A percentile compares a stretch with the other conserved stretches of the same genome.
These are phyloP conservation scores for Citrullus amarus DNA, from an alignment of 306 rosid species.

Conservation along the genomic window DNA sequence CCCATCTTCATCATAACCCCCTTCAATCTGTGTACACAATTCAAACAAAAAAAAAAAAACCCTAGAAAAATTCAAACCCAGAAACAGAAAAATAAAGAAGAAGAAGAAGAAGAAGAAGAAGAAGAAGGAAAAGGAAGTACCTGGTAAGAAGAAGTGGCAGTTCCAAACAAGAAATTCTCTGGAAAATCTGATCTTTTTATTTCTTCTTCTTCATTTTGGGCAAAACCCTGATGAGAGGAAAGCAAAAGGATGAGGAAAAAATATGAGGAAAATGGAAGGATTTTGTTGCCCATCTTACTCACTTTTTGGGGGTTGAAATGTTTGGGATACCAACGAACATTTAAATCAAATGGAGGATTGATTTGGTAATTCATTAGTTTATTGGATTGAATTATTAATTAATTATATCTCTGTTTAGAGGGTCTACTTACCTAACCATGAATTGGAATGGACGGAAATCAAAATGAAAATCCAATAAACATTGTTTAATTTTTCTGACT, in stretches of 20 bases:
- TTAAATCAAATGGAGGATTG: no score
- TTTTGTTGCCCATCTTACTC: not conserved
- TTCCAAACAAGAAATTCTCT: slow-evolving; percentile 38
- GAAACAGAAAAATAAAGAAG: not conserved
- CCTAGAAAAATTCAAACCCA: not conserved
- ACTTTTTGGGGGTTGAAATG: not conserved
- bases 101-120: not conserved
- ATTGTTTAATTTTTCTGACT: no score
- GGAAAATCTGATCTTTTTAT: slow-evolving; percentile 33
- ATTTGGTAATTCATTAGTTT: no score
- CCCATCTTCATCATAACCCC: slow-evolving; percentile 50
- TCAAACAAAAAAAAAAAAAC: no score
- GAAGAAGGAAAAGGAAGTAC: not conserved
- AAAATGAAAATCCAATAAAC: no score
- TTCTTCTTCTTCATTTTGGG: not conserved
- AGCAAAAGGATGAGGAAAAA: not conserved
- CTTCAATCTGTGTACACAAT: slow-evolving; percentile 14
- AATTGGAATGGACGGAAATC: no score
- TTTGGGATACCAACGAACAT: no score
- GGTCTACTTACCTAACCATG: no score
- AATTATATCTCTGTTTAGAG: no score
- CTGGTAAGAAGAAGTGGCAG: slow-evolving; percentile 53
- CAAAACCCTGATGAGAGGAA: not conserved
- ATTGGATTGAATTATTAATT: no score
- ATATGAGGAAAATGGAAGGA: not conserved